Evolutionary conservation across 2,329 filamentous ascomycete genomes (phyloP), one percentile per base, ranked within the genome.

Genomic region (Rachicladosporium sp.): DNA sequence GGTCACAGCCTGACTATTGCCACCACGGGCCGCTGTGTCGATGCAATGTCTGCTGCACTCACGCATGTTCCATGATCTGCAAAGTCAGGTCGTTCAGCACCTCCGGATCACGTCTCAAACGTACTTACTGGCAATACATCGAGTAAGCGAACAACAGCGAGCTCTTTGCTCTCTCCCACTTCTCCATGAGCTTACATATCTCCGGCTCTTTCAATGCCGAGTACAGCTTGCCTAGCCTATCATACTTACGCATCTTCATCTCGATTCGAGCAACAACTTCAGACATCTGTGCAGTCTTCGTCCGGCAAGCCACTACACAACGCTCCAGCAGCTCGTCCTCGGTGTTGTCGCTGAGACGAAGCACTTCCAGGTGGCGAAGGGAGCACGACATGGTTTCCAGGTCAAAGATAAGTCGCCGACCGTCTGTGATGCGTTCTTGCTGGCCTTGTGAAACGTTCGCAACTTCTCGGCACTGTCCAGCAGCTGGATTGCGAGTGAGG

Each of bases 401-500:
- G 3, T 40, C 37, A 12, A 34, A 39, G 5, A 33, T 29, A 7
- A 40, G 31, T 3, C 34, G 4, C 15, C n/a, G 10, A 45, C 12
- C 3, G 37, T 30, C 10, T 29, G 29, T n/a, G 40, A 37, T n/a
- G 38, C 38, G 33, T 36, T 29, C 10, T n/a, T 32, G 7, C 38
- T 36, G 10, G 43, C 41, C n/a, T 47, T 40, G 33, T 40, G 35
- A 10, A 47, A 36, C 1, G 23, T 30, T 10, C 36, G 38, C 8
- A 47, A 32, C 19, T 47, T 46, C 31, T 34, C 30, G 13, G 35
- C 34, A 30, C 41, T 41, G 10, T 45, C 45, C 9, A 36, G 31
- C 9, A 46, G 32, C 30, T 47, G 43, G 3, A 47, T 33, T 7
- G 36, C 41, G 3, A 47, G 36, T 2, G 43, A 43, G 12, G 40